Percentiles rank a stretch among this genome's conserved stretches.
phyloP scores from a whole-genome alignment of 225 moss, liverwort and hornwort species.

The Antitrichia curtipendula region DNA sequence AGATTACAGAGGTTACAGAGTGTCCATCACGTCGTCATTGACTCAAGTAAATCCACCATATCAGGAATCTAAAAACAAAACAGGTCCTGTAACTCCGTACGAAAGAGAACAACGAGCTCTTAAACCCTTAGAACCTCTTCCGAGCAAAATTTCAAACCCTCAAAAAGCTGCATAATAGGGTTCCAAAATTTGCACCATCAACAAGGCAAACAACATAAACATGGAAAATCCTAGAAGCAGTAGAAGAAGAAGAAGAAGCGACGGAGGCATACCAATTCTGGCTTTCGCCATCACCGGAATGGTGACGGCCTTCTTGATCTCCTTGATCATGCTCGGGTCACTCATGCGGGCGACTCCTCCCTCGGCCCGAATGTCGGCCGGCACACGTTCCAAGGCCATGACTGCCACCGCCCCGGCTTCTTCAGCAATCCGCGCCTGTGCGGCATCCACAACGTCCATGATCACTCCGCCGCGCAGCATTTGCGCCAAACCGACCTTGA shows the following conservation, averaged over 20 bases:
- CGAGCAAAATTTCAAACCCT: neutral
- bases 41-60: neutral
- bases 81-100: neutral
- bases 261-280: constrained; percentile 36
- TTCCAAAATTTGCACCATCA: neutral
- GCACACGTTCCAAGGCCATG: constrained; percentile 95
- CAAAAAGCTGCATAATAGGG: neutral
- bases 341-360: constrained; percentile 92
- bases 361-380: constrained; percentile 82
- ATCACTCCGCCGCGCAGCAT: constrained; percentile 96
- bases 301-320: constrained; percentile 90
- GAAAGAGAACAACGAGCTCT: neutral
- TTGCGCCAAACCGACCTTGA: constrained; percentile 89
- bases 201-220: neutral
- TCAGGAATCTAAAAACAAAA: neutral
- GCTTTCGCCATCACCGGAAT: constrained; percentile 97
- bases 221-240: neutral
- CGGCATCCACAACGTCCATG: constrained; percentile 86
- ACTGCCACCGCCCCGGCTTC: constrained; percentile 89
- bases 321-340: constrained; percentile 78
- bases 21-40: neutral
- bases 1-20: neutral
- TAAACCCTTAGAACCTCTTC: neutral
- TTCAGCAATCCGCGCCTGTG: constrained; percentile 79
- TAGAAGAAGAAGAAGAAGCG: neutral